Evolutionary conservation across 139 green algal genomes (phyloP), one percentile per base, ranked within the genome.

Genomic region (Volvox africanus): DNA sequence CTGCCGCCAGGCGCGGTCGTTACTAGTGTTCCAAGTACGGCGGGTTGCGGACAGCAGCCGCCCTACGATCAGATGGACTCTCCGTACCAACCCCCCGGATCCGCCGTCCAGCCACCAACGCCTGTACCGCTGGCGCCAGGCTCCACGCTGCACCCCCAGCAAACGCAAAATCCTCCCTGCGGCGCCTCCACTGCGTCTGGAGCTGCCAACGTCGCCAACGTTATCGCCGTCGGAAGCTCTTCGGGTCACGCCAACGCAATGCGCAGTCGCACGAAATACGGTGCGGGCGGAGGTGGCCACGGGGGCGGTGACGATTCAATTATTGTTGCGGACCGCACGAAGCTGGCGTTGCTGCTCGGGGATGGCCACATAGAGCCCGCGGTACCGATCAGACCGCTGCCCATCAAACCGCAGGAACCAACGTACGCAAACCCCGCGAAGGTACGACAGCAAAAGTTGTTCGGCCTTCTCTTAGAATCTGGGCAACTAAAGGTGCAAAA

Each of bases 261-360:
- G 76, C 87, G 78, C 0, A 81, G 61, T 13, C 77, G 88, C 1
- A 36, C 11, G 14, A 88, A 82, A 33, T 88, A 76, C 36, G 65
- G 79, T 32, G 28, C 20, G 20, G 22, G 73, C 24, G 36, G 84
- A 28, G 36, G 61, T 21, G 30, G 62, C 21, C 2, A 11, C 32
- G 82, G 82, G 33, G 37, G 21, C 55, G 76, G 76, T 19, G 86
- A 68, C 26, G 87, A 87, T 44, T 55, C 32, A 13, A 87, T 91
- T 24, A 80, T 91, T 1, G 88, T 91, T 9, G 88, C 88, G 16
- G 88, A 91, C 36, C 62, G 36, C 12, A 24, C 1, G 37, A 91
- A 91, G 79, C 79, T 91, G 28, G 65, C 79, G 26, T 44, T 91
- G 65, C 79, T 91, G 88, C 79, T 91, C 35, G 88, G 78, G n/a